These are phyloP conservation scores for Pelargonium myrrhifolium DNA, from an alignment of 441 rosid species.

Conservation along the genomic window DNA sequence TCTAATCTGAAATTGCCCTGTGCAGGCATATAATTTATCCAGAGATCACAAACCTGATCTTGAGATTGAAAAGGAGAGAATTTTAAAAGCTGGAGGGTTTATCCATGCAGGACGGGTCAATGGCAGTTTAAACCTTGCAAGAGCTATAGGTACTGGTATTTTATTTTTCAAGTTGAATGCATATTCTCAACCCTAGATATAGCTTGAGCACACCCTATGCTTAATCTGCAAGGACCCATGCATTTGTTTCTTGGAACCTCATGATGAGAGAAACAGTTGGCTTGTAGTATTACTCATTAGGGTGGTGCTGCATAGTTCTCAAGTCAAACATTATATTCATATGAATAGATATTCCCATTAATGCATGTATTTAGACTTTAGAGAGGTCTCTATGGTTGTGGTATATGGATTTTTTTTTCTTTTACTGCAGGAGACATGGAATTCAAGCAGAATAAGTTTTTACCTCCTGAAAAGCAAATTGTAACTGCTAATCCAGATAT, in stretches of 20 bases:
- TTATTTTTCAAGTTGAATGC: neutral
- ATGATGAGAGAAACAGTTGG: neutral
- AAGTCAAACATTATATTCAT: neutral
- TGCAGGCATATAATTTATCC: constrained; percentile 79
- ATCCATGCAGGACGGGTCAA: constrained; percentile 93
- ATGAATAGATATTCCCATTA: neutral
- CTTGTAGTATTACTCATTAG: neutral
- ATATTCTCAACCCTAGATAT: neutral
- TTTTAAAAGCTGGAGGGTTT: constrained; percentile 92
- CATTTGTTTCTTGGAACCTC: neutral
- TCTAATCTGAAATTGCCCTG: constrained; percentile 8
- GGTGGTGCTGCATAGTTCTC: neutral
- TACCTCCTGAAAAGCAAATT: constrained; percentile 40
- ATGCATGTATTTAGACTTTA: neutral
- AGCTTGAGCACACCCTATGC: neutral
- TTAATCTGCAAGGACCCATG: neutral
- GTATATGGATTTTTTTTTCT: constrained; percentile 7
- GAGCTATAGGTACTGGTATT: constrained; percentile 69
- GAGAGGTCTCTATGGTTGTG: neutral
- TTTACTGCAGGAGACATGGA: constrained; percentile 74
- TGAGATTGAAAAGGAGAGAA: constrained; percentile 86
- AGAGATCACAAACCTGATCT: constrained; percentile 98
- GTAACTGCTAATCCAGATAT: constrained; percentile 55
- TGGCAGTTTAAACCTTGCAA: constrained; percentile 89
- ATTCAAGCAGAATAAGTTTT: constrained; percentile 66